These are phyloP conservation scores for Excoecaria agallocha DNA, from an alignment of 345 rosid species.

Conservation along the genomic window DNA sequence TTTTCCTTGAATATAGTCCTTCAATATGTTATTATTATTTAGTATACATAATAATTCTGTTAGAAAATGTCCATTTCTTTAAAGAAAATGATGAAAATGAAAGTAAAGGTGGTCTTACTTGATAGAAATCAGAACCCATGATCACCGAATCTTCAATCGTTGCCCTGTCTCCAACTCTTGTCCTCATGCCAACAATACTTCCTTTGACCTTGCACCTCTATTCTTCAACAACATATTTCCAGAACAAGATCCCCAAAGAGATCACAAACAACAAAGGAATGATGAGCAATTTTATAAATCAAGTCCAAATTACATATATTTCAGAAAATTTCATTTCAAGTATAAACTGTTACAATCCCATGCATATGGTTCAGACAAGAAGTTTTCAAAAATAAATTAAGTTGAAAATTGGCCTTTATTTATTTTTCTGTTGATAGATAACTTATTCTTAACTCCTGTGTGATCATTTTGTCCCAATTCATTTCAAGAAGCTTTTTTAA, in stretches of 20 bases:
- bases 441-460: too few relatives aligned
- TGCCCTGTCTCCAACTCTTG: conserved; percentile 57
- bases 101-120: conserved; percentile 36
- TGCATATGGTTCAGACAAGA: too few relatives aligned
- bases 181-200: conserved; percentile 75
- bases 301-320: too few relatives aligned
- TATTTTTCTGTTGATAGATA: too few relatives aligned
- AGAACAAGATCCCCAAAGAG: conserved; percentile 3
- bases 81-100: background rate
- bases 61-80: background rate
- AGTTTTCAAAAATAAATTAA: too few relatives aligned
- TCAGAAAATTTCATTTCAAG: too few relatives aligned
- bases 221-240: conserved; percentile 25
- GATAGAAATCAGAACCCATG: conserved; percentile 70
- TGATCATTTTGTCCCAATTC: too few relatives aligned
- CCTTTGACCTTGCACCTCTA: conserved; percentile 78
- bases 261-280: background rate
- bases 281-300: too few relatives aligned
- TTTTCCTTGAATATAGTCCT: conserved; percentile 29
- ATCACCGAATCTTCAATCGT: conserved; percentile 69
- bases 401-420: too few relatives aligned
- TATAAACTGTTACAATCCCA: too few relatives aligned
- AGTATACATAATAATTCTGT: background rate
- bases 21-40: conserved; percentile 13
- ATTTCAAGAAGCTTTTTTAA: too few relatives aligned